Base-by-base conservation (phyloP, 2,329 filamentous ascomycete species). In the Didymella exigua region DNA sequence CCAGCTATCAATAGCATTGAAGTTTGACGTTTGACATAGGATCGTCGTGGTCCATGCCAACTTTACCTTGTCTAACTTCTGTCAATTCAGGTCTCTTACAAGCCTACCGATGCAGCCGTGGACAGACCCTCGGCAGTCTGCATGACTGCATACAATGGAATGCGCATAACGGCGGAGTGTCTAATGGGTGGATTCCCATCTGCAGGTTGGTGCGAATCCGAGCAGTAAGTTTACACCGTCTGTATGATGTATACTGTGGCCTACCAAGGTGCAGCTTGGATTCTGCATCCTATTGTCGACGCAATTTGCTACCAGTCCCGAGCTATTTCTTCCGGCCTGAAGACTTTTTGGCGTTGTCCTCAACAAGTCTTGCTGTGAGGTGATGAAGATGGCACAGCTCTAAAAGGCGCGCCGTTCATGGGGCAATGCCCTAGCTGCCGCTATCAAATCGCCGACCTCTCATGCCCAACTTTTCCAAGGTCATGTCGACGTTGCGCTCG, bases 381-480 rank as follows among this genome's bases (percentile, higher is more conserved):
- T 38, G 36, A 50, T 45, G 36, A 23, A 31, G 10, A 50, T 38
- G 36, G 42, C 42, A 50, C 24, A 30, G 23, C n/a, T 27, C 46
- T 43, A 46, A 46, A 24, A 31, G 11, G 45, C 41, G 23, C 52
- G 47, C 52, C 52, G 46, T 37, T 42, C 52, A 36, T 41, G 52
- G 52, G 47, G 52, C 46, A 55, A 24, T 42, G 4, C 24, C 34
- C 19, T 55, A 55, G 52, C 46, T 50, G 52, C 52, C 52, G 52
- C 52, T 8, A 46, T 36, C 18, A 47, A 50, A 41, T 50, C 46
- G 52, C 41, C 52, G 34, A 49, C 33, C 46, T 41, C 46, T 49
- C 18, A 37, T 36, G 19, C 41, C 52, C 52, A 41, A 37, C 27
- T 18, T 41, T 34, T 30, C 34, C 34, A 36, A 29, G 5, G 10